Conservation (phyloP, 805 yeast species). For the Saccharomycopsis amapae region DNA sequence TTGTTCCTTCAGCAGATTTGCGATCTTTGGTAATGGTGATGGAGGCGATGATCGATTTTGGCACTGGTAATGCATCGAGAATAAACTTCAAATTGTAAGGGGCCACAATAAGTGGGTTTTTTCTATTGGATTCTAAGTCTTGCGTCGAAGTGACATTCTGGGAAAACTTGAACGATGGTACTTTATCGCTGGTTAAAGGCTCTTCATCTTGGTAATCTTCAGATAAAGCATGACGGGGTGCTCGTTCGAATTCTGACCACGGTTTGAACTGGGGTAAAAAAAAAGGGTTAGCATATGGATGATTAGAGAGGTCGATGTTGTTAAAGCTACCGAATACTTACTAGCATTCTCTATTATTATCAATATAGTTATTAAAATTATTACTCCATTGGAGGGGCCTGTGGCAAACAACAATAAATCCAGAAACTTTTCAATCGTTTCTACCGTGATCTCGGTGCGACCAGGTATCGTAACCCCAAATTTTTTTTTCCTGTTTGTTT, state of each 20-base stretch:
- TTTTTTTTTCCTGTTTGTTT: not conserved
- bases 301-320: not conserved
- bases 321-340: not conserved
- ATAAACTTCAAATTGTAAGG: constrained; percentile 16
- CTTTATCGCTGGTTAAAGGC: not conserved
- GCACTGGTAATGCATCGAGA: not conserved
- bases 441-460: not conserved
- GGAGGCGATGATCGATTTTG: constrained; percentile 5
- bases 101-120: constrained; percentile 1
- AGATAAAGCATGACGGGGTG: constrained; percentile 18
- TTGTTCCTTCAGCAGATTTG: not conserved
- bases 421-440: not conserved
- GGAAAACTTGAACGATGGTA: not conserved
- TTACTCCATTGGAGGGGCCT: too few species aligned
- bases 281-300: not conserved
- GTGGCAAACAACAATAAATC: too few species aligned
- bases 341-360: too few species aligned
- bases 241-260: constrained; percentile 20
- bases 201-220: constrained; percentile 10
- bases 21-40: not conserved
- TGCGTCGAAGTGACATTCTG: not conserved
- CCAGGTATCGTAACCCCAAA: not conserved
- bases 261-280: constrained; percentile 22
- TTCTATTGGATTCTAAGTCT: not conserved
- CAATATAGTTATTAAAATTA: too few species aligned